These are phyloP conservation scores for Ustulina deusta DNA, from an alignment of 2,329 filamentous ascomycete species.

Conservation along the genomic window DNA sequence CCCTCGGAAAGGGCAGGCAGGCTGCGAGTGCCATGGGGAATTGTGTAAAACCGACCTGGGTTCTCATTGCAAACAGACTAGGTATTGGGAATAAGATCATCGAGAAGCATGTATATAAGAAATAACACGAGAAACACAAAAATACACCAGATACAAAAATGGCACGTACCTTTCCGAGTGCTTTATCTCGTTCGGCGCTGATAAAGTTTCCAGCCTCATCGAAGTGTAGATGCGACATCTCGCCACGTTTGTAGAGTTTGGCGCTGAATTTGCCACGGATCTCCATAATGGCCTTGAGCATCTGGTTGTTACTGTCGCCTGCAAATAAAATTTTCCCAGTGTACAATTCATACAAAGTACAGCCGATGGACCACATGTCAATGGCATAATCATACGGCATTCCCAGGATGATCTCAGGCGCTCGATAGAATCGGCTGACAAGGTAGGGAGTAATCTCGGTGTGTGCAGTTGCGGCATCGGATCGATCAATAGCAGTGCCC, in stretches of 20 bases:
- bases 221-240: conserved; percentile 82
- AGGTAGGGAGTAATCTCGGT: conserved; percentile 95
- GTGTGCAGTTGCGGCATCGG: conserved; percentile 76
- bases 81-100: background rate
- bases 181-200: conserved; percentile 86
- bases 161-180: conserved; percentile 80
- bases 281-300: conserved; percentile 97
- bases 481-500: conserved; percentile 92
- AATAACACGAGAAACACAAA: conserved; percentile 31
- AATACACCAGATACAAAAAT: conserved; percentile 41
- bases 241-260: conserved; percentile 86
- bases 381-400: conserved; percentile 94
- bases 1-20: background rate
- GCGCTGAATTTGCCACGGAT: conserved; percentile 91
- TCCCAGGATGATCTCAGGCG: conserved; percentile 96
- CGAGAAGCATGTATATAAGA: conserved; percentile 28
- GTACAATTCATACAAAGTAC: conserved; percentile 95
- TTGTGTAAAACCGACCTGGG: background rate
- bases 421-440: conserved; percentile 96
- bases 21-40: background rate
- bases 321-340: conserved; percentile 98
- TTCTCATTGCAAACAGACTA: background rate
- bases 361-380: conserved; percentile 98
- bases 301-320: conserved; percentile 96
- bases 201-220: conserved; percentile 86